Conservation (phyloP, 225 moss, liverwort and hornwort genomes). For the Pleurozium schreberi region DNA sequence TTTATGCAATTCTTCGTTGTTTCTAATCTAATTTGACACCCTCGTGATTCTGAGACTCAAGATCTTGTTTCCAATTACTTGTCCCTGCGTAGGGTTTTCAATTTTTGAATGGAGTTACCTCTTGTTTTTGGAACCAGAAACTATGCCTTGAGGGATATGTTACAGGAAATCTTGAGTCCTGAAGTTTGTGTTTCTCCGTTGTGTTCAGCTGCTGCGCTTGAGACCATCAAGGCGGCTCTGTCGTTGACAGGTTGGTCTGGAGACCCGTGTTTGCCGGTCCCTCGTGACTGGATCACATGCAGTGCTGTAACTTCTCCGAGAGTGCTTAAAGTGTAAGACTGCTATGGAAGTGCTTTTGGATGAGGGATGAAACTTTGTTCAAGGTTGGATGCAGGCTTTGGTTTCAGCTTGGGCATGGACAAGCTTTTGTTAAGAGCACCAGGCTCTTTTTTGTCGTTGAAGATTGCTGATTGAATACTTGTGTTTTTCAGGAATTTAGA, state of each 20-base stretch:
- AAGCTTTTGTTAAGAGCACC: background rate
- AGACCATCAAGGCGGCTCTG: background rate
- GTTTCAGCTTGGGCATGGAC: background rate
- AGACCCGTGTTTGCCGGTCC: background rate
- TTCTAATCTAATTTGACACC: background rate
- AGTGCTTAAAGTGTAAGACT: background rate
- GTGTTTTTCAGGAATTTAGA: background rate
- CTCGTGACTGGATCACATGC: background rate
- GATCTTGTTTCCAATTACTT: background rate
- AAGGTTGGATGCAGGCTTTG: background rate
- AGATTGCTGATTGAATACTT: background rate
- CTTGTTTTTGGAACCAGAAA: background rate
- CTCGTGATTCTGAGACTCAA: no score
- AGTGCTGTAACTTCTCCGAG: background rate
- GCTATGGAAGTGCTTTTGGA: background rate
- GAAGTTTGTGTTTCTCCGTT: background rate
- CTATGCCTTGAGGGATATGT: background rate
- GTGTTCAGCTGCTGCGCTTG: background rate
- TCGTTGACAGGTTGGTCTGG: background rate
- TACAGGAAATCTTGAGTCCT: background rate
- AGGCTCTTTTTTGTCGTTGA: background rate
- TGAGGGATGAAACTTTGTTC: background rate
- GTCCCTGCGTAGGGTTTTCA: background rate
- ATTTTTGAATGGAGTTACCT: background rate
- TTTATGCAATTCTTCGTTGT: background rate